These are phyloP conservation scores for Taphrina communis DNA, from an alignment of 1,139 yeast genomes.

Conservation along the genomic window DNA sequence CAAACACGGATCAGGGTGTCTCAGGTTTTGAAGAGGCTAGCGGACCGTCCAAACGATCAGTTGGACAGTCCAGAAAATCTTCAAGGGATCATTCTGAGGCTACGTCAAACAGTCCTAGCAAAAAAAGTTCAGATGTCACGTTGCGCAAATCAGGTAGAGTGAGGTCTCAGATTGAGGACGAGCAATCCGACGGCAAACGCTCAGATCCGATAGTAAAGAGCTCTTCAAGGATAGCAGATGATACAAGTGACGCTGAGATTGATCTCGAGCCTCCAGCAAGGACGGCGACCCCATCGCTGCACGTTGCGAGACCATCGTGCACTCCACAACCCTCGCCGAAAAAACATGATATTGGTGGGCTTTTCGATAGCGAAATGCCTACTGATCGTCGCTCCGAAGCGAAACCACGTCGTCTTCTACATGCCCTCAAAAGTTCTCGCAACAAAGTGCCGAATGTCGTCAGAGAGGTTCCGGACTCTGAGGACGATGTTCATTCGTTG, in stretches of 20 bases:
- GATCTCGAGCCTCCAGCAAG: slow-evolving; percentile 16
- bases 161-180: background rate
- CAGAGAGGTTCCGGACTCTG: slow-evolving; percentile 8
- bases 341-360: background rate
- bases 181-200: background rate
- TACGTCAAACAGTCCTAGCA: background rate
- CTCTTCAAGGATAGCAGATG: background rate
- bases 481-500: background rate
- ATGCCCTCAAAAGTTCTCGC: slow-evolving; percentile 6
- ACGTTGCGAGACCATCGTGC: background rate
- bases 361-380: background rate
- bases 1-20: background rate
- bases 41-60: too few species aligned
- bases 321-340: background rate
- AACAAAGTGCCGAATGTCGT: background rate
- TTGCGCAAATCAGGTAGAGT: background rate
- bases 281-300: background rate
- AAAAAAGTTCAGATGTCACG: background rate
- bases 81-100: background rate
- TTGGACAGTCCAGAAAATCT: too few species aligned
- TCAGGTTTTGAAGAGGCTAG: too few species aligned
- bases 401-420: slow-evolving; percentile 1
- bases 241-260: slow-evolving; percentile 8
- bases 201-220: background rate
- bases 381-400: background rate